phyloP scores from a whole-genome alignment of 2,329 filamentous ascomycete species.

The Mollisia scopiformis region DNA sequence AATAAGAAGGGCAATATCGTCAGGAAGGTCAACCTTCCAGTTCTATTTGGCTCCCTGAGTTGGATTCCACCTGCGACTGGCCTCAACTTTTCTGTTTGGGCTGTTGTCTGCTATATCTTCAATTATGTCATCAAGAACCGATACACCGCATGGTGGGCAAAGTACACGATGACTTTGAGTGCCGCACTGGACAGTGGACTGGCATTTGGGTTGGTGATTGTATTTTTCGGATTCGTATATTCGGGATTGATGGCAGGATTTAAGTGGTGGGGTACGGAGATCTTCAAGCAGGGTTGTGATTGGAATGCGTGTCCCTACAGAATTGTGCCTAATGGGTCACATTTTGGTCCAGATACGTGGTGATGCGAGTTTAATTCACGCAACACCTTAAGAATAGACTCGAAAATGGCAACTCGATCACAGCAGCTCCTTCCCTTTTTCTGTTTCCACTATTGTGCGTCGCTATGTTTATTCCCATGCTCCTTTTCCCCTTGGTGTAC shows the following conservation, averaged over 20 bases:
- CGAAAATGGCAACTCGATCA: too few species aligned
- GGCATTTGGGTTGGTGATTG: conserved; percentile 79
- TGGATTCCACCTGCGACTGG: conserved; percentile 89
- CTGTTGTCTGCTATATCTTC: conserved; percentile 82
- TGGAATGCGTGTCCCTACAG: conserved; percentile 80
- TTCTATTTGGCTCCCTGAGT: conserved; percentile 79
- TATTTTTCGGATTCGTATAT: conserved; percentile 88
- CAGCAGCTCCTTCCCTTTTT: too few species aligned
- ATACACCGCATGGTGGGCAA: conserved; percentile 80
- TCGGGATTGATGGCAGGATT: conserved; percentile 74
- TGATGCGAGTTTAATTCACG: conserved; percentile 4
- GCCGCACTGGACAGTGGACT: conserved; percentile 83
- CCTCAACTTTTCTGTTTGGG: conserved; percentile 88
- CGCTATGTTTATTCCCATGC: too few species aligned
- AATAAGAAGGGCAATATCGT: conserved; percentile 63
- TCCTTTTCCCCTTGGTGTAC: too few species aligned
- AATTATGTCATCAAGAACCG: conserved; percentile 75
- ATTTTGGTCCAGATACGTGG: conserved; percentile 69
- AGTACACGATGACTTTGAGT: conserved; percentile 88
- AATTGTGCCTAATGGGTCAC: conserved; percentile 61
- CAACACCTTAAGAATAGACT: too few species aligned
- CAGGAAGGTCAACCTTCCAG: conserved; percentile 79
- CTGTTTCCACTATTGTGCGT: too few species aligned
- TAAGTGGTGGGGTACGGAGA: conserved; percentile 86
- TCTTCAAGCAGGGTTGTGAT: conserved; percentile 83